These are phyloP conservation scores for Aegilops speltoides DNA, from an alignment of 176 grass and related monocot species.

Conservation along the genomic window DNA sequence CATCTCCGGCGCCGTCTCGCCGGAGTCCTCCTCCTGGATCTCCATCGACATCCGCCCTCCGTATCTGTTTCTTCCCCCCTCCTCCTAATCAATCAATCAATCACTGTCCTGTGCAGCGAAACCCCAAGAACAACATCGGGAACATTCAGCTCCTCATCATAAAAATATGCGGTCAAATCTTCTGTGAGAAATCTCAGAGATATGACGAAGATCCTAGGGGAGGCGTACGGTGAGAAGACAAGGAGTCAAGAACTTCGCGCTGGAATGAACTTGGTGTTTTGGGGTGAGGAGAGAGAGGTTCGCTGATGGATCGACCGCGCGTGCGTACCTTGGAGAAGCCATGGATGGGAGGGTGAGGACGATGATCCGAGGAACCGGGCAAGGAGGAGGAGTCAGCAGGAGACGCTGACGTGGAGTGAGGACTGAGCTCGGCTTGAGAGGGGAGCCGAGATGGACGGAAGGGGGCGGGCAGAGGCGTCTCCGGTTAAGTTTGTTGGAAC, in stretches of 20 bases:
- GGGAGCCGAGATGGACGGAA: neutral
- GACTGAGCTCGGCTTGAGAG: neutral
- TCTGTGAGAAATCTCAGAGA: neutral
- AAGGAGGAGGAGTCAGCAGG: slow-evolving; percentile 9
- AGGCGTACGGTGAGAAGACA: no score
- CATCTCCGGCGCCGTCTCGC: slow-evolving; percentile 14
- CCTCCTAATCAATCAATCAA: slow-evolving; percentile 1
- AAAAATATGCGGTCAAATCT: no score
- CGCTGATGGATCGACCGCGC: neutral
- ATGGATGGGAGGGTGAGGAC: neutral
- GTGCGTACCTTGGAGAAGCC: slow-evolving; percentile 24
- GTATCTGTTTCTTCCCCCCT: neutral
- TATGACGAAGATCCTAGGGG: neutral
- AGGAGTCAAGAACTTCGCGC: no score
- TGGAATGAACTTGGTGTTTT: no score
- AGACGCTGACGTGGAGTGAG: slow-evolving; percentile 6
- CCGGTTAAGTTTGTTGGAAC: slow-evolving; percentile 33
- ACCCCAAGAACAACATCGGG: neutral
- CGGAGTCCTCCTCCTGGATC: slow-evolving; percentile 46
- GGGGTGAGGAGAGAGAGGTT: neutral
- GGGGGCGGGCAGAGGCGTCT: neutral
- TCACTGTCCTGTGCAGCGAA: neutral
- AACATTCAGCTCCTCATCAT: neutral
- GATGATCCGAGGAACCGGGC: slow-evolving; percentile 4
- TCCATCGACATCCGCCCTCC: slow-evolving; percentile 49